A percentile compares a stretch with the other conserved stretches of the same genome.
phyloP scores from a whole-genome alignment of 208 protist genomes.

The Leptomonas seymouri region DNA sequence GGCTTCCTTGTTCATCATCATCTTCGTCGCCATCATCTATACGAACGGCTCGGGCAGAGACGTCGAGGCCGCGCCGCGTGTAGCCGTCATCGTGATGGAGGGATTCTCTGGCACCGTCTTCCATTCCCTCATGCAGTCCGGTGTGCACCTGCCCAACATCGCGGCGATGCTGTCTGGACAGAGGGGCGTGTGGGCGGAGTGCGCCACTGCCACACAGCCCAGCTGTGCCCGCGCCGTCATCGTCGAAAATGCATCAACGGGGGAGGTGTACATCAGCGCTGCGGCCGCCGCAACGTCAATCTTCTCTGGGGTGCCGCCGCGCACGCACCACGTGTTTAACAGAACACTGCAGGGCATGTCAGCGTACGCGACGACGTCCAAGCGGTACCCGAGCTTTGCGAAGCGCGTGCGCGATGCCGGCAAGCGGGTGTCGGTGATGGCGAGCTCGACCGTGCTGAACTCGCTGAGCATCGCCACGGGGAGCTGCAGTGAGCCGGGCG shows the following conservation, averaged over 20 bases:
- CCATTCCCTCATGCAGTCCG: conserved; percentile 42
- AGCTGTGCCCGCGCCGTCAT: conserved; percentile 62
- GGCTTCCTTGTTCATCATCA: conserved; percentile 32
- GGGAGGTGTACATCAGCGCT: conserved; percentile 42
- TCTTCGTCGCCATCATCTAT: conserved; percentile 39
- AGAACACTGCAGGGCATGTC: conserved; percentile 43
- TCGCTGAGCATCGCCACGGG: conserved; percentile 41
- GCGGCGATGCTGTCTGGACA: conserved; percentile 36
- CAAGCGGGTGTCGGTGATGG: conserved; percentile 44
- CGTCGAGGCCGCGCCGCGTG: conserved; percentile 46
- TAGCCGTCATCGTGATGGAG: conserved; percentile 68
- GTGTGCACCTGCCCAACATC: conserved; percentile 67
- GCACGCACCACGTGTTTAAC: conserved; percentile 48
- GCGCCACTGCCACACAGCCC: conserved; percentile 35
- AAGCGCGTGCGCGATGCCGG: conserved; percentile 50
- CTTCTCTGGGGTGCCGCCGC: conserved; percentile 60
- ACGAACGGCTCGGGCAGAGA: conserved; percentile 49
- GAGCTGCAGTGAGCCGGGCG: conserved; percentile 50
- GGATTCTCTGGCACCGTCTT: conserved; percentile 68
- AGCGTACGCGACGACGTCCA: conserved; percentile 43
- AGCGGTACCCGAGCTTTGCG: conserved; percentile 53
- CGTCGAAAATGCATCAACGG: conserved; percentile 45
- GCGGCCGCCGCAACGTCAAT: conserved; percentile 55
- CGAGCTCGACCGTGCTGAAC: conserved; percentile 60
- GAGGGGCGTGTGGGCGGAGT: conserved; percentile 47